These are phyloP conservation scores for Fusarium nematophilum DNA, from an alignment of 2,329 filamentous ascomycete species.

Conservation along the genomic window DNA sequence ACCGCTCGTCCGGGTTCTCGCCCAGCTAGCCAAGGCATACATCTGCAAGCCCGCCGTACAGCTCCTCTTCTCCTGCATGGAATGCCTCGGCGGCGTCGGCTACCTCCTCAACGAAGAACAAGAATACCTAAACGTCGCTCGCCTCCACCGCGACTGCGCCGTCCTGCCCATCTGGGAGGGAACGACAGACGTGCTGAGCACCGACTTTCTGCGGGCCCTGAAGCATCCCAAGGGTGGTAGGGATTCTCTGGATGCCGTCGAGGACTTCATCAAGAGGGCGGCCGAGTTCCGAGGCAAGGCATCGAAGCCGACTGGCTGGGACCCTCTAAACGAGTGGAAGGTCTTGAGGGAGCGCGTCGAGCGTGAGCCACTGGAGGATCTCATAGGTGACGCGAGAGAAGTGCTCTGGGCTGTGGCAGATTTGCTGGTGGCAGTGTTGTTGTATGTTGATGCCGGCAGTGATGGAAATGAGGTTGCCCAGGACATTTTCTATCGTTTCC, in stretches of 20 bases:
- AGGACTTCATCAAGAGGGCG: conserved; percentile 50
- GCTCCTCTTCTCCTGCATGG: conserved; percentile 69
- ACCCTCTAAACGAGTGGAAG: conserved; percentile 53
- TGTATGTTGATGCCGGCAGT: conserved; percentile 54
- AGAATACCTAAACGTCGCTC: conserved; percentile 73
- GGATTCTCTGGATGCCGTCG: conserved; percentile 56
- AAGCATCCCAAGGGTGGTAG: conserved; percentile 56
- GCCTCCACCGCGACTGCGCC: conserved; percentile 72
- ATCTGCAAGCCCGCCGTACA: conserved; percentile 62
- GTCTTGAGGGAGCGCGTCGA: conserved; percentile 52
- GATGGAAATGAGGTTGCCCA: conserved; percentile 51
- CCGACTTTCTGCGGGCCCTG: conserved; percentile 60
- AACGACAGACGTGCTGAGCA: conserved; percentile 76
- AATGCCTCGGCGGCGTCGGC: conserved; percentile 73
- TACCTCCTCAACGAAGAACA: conserved; percentile 73
- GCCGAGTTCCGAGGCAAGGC: conserved; percentile 40
- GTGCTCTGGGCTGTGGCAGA: conserved; percentile 58
- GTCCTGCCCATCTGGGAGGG: conserved; percentile 79
- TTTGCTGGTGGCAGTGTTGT: conserved; percentile 56
- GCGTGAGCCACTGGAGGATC: conserved; percentile 47
- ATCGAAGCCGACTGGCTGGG: conserved; percentile 42
- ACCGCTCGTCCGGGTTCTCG: conserved; percentile 66
- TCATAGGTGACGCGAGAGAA: conserved; percentile 60
- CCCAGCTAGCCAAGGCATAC: conserved; percentile 70
- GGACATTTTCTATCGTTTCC: conserved; percentile 55